Evolutionary conservation across 805 yeast genomes (phyloP), one percentile per base, ranked within the genome.

Genomic region (Hanseniaspora meyeri): DNA sequence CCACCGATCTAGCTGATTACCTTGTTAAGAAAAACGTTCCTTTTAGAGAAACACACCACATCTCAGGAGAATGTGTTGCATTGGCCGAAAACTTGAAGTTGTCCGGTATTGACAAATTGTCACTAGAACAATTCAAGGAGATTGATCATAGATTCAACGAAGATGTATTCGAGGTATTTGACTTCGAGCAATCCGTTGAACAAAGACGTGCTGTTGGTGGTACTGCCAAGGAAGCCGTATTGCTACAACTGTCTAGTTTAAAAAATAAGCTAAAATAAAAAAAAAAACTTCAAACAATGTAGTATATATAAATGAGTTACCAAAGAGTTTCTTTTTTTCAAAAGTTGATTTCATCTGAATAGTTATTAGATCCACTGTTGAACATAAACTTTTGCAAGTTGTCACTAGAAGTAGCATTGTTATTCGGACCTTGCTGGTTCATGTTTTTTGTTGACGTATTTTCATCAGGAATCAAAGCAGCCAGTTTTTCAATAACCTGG

Each of bases 21-120:
- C 77, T 93, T 62, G 99, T 93, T 52, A 84, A 96, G 74, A 90
- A 85, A 70, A 98, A 98, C 59, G 98, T 93, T 62, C 98, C 98
- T 57, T 93, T 93, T 75, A 87, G 99, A 76, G 97, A 93, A 73
- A 93, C 98, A 0, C 99, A 93, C 73, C 97, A 93, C 70, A 93
- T 93, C 60, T 88, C 97, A 7, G 99, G 99, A 57, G 96, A 89
- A 70, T 93, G 97, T 73, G 99, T 93, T 48, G 82, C 95, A 60
- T 70, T 73, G 47, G 96, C 97, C 6, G 99, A 93, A 74, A 90
- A 80, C 59, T 71, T 76, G 59, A 78, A 77, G 20, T 73, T 87
- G 45, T 73, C 83, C 8, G 97, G 97, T 54, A 93, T 93, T 68
- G 97, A 93, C 70, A 74, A 89, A 68, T 75, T 93, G 65, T 70